These are phyloP conservation scores for Diaporthe velutina DNA, from an alignment of 2,329 filamentous ascomycete species.

Conservation along the genomic window DNA sequence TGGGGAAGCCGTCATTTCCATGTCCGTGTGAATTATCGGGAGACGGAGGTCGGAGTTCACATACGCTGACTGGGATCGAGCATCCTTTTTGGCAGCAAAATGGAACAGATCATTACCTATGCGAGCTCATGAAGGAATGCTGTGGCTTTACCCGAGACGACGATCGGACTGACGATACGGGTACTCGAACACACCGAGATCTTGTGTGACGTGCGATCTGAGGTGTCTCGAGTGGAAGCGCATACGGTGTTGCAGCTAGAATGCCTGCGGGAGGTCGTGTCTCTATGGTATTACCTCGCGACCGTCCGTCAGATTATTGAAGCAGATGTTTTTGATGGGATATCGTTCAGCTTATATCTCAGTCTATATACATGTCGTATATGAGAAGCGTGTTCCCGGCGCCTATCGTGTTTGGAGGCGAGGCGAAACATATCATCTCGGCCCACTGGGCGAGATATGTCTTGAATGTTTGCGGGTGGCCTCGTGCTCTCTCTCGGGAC, in stretches of 20 bases:
- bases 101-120: not conserved
- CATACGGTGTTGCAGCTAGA: conserved; percentile 27
- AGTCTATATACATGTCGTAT: not conserved
- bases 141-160: conserved; percentile 15
- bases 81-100: not conserved
- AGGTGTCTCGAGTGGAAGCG: conserved; percentile 33
- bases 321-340: not conserved
- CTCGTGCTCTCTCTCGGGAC: no score
- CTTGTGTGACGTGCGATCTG: conserved; percentile 20
- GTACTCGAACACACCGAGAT: not conserved
- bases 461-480: not conserved
- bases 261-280: conserved; percentile 1
- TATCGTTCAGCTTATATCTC: conserved; percentile 13
- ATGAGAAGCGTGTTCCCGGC: not conserved
- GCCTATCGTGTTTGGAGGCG: conserved; percentile 1
- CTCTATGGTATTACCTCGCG: not conserved
- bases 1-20: not conserved
- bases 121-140: not conserved
- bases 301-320: not conserved
- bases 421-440: conserved; percentile 35
- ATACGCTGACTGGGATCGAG: conserved; percentile 9
- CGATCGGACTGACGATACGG: not conserved
- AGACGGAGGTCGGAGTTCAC: not conserved
- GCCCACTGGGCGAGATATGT: conserved; percentile 17
- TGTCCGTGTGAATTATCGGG: not conserved